Evolutionary conservation across 129 eudicot genomes (phyloP).

Genomic region (Heracleum sosnowskyi): DNA sequence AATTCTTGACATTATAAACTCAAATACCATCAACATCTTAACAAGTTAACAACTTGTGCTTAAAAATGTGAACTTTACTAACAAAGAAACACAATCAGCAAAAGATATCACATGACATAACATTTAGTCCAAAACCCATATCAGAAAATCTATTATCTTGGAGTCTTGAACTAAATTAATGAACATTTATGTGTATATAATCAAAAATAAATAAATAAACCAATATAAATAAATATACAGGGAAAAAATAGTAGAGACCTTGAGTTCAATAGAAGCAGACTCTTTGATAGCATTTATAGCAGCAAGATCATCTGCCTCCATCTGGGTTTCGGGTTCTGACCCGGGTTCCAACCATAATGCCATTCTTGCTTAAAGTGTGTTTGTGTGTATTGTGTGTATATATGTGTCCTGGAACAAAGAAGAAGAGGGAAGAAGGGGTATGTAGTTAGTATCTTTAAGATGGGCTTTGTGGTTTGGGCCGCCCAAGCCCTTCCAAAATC

Average conservation of each 20-base stretch:
- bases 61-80: not conserved
- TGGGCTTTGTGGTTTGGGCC: not conserved
- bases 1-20: not conserved
- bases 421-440: not conserved
- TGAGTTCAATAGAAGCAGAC: slow-evolving; percentile 74
- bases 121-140: not conserved
- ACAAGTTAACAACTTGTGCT: not conserved
- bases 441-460: not conserved
- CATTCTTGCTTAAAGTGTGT: slow-evolving; percentile 23
- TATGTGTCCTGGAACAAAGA: not conserved
- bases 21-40: no score
- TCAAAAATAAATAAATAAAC: not conserved
- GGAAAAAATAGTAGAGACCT: slow-evolving; percentile 30
- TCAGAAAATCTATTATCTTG: not conserved
- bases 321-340: slow-evolving; percentile 67
- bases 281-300: slow-evolving; percentile 75
- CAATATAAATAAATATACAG: not conserved
- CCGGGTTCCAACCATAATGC: slow-evolving; percentile 70
- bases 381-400: not conserved
- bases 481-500: not conserved
- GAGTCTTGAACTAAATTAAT: not conserved
- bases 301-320: slow-evolving; percentile 53
- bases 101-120: not conserved
- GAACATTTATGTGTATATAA: not conserved
- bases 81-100: not conserved